phyloP scores from a whole-genome alignment of 140 eudicot species.

The Cichorium intybus region DNA sequence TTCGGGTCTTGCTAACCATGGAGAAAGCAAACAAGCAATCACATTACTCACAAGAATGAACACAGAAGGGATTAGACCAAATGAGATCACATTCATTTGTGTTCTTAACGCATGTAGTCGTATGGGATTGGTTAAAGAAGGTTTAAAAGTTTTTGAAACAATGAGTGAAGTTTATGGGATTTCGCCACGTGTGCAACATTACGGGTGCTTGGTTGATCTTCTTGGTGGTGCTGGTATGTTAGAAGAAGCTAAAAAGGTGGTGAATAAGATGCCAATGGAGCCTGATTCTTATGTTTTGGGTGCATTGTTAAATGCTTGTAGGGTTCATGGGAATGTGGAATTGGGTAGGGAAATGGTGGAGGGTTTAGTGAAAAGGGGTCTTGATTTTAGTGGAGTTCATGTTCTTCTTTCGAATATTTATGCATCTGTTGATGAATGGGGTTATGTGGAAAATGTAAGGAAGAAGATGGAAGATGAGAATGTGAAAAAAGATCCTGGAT shows the following conservation, averaged over 20 bases:
- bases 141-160: slow-evolving; percentile 38
- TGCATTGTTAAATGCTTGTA: slow-evolving; percentile 56
- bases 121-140: slow-evolving; percentile 54
- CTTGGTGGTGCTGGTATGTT: slow-evolving; percentile 59
- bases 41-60: slow-evolving; percentile 42
- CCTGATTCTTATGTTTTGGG: slow-evolving; percentile 61
- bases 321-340: slow-evolving; percentile 54
- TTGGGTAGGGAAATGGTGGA: slow-evolving; percentile 44
- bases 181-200: slow-evolving; percentile 49
- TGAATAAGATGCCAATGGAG: slow-evolving; percentile 51
- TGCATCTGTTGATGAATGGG: slow-evolving; percentile 56
- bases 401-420: slow-evolving; percentile 70
- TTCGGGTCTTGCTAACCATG: slow-evolving; percentile 58
- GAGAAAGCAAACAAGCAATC: slow-evolving; percentile 38
- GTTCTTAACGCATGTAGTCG: slow-evolving; percentile 58
- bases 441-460: slow-evolving; percentile 55
- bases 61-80: slow-evolving; percentile 46
- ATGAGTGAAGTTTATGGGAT: slow-evolving; percentile 51
- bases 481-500: slow-evolving; percentile 65
- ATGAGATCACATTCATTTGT: slow-evolving; percentile 52
- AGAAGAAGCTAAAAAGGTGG: slow-evolving; percentile 50
- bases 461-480: slow-evolving; percentile 49
- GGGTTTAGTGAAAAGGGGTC: slow-evolving; percentile 36
- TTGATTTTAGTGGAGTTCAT: slow-evolving; percentile 56
- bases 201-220: slow-evolving; percentile 74